phyloP scores from a whole-genome alignment of 2,329 filamentous ascomycete species.

The Claviceps pusilla region DNA sequence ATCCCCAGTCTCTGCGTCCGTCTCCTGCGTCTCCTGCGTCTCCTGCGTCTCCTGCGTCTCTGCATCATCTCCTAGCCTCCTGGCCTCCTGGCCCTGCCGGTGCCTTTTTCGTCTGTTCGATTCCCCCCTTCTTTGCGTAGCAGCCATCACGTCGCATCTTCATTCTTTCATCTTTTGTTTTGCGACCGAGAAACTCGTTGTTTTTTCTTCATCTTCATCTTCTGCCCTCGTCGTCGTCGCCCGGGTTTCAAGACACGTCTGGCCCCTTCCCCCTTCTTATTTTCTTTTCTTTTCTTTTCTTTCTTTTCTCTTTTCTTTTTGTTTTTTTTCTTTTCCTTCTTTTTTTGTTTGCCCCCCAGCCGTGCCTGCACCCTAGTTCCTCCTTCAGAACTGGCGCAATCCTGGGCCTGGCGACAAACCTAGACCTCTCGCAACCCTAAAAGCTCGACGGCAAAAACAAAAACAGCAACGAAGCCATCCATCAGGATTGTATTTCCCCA shows the following conservation, averaged over 20 bases:
- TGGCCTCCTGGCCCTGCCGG: background rate
- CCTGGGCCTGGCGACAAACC: background rate
- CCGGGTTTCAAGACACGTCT: background rate
- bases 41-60: background rate
- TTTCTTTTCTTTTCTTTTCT: too few relatives aligned
- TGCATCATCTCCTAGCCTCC: background rate
- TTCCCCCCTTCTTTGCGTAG: constrained; percentile 1
- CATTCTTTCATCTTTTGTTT: background rate
- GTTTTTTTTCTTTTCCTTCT: too few relatives aligned
- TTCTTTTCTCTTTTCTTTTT: too few relatives aligned
- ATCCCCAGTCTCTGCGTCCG: background rate
- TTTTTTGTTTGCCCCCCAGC: background rate
- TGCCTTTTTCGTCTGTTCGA: constrained; percentile 1
- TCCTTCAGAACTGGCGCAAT: background rate
- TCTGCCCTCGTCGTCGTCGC: background rate
- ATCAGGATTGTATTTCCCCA: background rate
- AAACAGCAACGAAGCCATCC: background rate
- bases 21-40: background rate
- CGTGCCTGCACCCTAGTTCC: background rate
- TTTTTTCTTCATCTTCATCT: background rate
- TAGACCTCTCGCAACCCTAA: background rate
- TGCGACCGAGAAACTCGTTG: background rate
- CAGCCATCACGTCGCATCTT: background rate
- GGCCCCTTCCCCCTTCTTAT: background rate
- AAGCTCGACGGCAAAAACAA: background rate